Conservation (phyloP, 2,329 filamentous ascomycete genomes). For the Rosellinia necatrix region DNA sequence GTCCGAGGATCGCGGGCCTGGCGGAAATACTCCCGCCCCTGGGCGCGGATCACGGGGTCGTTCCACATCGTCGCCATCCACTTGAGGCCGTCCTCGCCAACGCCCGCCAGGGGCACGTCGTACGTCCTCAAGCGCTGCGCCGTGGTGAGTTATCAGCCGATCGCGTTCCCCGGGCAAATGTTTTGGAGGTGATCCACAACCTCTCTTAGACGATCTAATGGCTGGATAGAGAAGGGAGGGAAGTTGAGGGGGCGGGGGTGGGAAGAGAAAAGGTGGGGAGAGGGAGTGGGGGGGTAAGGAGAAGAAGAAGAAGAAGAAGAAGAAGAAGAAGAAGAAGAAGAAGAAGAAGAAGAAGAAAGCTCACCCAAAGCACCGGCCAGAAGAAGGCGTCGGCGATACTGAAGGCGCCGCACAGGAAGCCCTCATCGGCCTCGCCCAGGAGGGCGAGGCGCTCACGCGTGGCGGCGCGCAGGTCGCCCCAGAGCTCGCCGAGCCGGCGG, state of each 20-base stretch:
- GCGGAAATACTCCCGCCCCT: conserved; percentile 34
- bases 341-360: conserved; percentile 11
- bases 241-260: no score
- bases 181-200: no score
- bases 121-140: conserved; percentile 36
- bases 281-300: no score
- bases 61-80: conserved; percentile 42
- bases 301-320: no score
- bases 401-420: conserved; percentile 38
- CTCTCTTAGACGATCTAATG: no score
- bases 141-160: no score
- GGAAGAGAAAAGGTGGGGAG: no score
- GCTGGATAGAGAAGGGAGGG: no score
- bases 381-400: conserved; percentile 41
- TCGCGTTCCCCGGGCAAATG: no score
- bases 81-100: conserved; percentile 31
- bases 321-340: no score
- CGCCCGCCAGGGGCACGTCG: conserved; percentile 34
- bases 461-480: conserved; percentile 28
- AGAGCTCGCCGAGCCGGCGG: conserved; percentile 32
- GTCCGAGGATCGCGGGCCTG: conserved; percentile 34
- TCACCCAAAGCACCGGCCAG: conserved; percentile 37
- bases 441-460: conserved; percentile 28
- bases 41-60: conserved; percentile 31
- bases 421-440: conserved; percentile 30